Percentiles rank a stretch among this genome's conserved stretches.
phyloP scores from a whole-genome alignment of 2,329 filamentous ascomycete species.

The Arthroderma uncinatum region DNA sequence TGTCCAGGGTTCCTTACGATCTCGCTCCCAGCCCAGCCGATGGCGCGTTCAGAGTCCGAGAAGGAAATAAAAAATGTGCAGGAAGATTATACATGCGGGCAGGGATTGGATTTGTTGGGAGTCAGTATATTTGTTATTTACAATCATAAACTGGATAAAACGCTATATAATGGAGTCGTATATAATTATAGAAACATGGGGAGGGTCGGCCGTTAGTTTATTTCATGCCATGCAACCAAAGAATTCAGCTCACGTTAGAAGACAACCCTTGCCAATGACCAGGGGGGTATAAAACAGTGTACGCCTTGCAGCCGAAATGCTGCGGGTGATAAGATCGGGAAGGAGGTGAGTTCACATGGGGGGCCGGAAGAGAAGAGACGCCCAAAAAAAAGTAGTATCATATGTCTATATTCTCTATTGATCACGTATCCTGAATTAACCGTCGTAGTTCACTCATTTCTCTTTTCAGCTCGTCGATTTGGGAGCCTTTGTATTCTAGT shows the following conservation, averaged over 20 bases:
- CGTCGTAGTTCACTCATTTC: slow-evolving; percentile 11
- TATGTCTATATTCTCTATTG: not conserved
- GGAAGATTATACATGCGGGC: too few relatives aligned
- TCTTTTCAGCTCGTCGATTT: slow-evolving; percentile 28
- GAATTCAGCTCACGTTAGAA: not conserved
- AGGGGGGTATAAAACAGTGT: not conserved
- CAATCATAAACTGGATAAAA: too few relatives aligned
- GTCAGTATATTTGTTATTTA: too few relatives aligned
- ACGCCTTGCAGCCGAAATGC: not conserved
- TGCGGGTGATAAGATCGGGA: too few relatives aligned
- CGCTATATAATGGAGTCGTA: not conserved
- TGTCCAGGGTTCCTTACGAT: not conserved
- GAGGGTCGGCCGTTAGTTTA: not conserved
- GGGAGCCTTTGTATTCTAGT: slow-evolving; percentile 46
- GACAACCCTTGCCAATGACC: not conserved
- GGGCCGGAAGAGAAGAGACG: too few relatives aligned
- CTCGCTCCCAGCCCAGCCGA: too few relatives aligned
- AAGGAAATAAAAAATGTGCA: too few relatives aligned
- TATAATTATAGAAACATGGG: not conserved
- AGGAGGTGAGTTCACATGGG: too few relatives aligned
- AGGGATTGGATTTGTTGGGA: too few relatives aligned
- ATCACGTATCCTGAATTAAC: slow-evolving; percentile 5
- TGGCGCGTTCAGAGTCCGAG: too few relatives aligned
- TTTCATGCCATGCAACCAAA: not conserved
- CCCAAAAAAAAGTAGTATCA: too few relatives aligned